Evolutionary conservation across 257 asterid species (phyloP).

Genomic region (Parsonsia alboflavescens): DNA sequence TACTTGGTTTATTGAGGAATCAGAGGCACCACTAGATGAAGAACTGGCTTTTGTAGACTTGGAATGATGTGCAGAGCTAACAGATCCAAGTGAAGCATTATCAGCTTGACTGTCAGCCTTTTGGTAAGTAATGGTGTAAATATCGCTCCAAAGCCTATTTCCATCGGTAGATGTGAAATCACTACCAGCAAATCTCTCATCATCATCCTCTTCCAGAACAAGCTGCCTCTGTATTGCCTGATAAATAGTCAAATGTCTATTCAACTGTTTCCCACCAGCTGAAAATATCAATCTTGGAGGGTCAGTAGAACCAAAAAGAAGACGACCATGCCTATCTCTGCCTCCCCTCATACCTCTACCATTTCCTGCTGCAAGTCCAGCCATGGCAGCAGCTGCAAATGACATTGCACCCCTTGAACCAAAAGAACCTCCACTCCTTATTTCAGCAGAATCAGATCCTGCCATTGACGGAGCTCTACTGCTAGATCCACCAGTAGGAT

Average conservation of each 20-base stretch:
- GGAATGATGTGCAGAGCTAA: conserved; percentile 51
- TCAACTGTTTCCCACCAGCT: conserved; percentile 81
- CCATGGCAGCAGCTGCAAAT: conserved; percentile 99
- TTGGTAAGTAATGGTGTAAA: conserved; percentile 83
- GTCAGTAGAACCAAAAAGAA: conserved; percentile 48
- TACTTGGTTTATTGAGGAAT: conserved; percentile 37
- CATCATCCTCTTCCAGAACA: conserved; percentile 79
- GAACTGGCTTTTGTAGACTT: conserved; percentile 58
- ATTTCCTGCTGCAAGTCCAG: conserved; percentile 80
- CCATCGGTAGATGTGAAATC: conserved; percentile 84
- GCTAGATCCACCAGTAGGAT: conserved; percentile 68
- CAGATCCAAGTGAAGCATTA: conserved; percentile 45
- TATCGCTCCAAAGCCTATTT: conserved; percentile 80
- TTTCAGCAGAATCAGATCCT: conserved; percentile 56
- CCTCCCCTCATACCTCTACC: conserved; percentile 75
- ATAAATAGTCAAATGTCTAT: conserved; percentile 73
- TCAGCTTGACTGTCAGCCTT: conserved; percentile 66
- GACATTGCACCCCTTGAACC: conserved; percentile 96
- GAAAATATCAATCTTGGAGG: conserved; percentile 68
- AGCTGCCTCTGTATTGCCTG: conserved; percentile 93
- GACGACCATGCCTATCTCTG: conserved; percentile 68
- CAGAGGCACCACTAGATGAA: conserved; percentile 39
- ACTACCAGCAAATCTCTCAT: conserved; percentile 60
- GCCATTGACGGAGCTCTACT: conserved; percentile 52
- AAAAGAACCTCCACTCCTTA: conserved; percentile 64